phyloP scores from a whole-genome alignment of 2,329 filamentous ascomycete species.

The Penicillium italicum region DNA sequence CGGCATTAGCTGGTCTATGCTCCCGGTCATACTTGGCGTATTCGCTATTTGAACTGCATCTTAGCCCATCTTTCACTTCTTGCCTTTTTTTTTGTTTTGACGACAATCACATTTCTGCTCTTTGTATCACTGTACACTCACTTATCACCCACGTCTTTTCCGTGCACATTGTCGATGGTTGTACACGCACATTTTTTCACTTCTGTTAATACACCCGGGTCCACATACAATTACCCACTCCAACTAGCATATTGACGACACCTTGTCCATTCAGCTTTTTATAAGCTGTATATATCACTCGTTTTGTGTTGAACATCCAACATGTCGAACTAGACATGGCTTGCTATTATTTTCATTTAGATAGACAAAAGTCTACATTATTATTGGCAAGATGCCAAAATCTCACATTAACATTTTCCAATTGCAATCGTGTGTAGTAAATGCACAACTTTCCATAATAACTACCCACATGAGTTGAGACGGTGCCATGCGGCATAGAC shows the following conservation, averaged over 20 bases:
- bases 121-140: constrained; percentile 3
- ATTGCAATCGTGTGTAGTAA: not conserved
- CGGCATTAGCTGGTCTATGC: constrained; percentile 15
- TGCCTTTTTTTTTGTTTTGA: not conserved
- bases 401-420: not conserved
- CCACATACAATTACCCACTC: not conserved
- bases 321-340: not conserved
- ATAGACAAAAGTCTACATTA: not conserved
- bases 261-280: not conserved
- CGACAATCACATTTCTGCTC: not conserved
- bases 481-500: not conserved
- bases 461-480: not conserved
- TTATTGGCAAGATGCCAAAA: not conserved
- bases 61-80: constrained; percentile 5
- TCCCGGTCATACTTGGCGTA: constrained; percentile 12
- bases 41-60: constrained; percentile 11
- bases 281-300: constrained; percentile 6
- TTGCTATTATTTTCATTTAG: not conserved
- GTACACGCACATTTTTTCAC: not conserved
- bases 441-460: not conserved
- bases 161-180: not conserved
- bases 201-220: constrained; percentile 6
- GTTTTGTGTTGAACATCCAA: not conserved
- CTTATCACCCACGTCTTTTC: not conserved
- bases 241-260: constrained; percentile 2